Percentiles rank a stretch among this genome's conserved stretches.
These are phyloP conservation scores for Annulohypoxylon bovei DNA, from an alignment of 495 filamentous ascomycete species.

Conservation along the genomic window DNA sequence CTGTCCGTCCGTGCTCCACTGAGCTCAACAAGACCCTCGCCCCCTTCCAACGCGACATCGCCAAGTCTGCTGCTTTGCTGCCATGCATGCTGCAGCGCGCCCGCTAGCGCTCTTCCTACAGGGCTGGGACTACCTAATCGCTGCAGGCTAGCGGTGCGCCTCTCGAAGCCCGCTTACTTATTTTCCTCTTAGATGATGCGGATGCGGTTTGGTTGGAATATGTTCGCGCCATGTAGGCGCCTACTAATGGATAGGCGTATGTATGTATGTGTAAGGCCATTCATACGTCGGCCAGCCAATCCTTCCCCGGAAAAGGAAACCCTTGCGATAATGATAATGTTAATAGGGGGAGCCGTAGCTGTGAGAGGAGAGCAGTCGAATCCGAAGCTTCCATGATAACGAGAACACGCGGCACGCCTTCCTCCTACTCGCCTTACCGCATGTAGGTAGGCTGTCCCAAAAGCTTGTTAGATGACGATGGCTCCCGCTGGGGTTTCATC, in stretches of 20 bases:
- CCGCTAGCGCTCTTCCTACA: conserved; percentile 37
- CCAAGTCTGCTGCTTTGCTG: conserved; percentile 37
- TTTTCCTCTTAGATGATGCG: conserved; percentile 31
- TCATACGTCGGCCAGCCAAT: conserved; percentile 14
- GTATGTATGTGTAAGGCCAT: conserved; percentile 25
- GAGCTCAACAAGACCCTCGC: conserved; percentile 19
- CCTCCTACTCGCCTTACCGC: conserved; percentile 9
- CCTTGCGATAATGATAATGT: conserved; percentile 6
- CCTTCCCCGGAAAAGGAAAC: conserved; percentile 25
- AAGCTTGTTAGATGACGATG: conserved; percentile 10
- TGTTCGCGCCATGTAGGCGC: conserved; percentile 20
- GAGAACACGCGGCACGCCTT: conserved; percentile 8
- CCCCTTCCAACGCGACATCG: conserved; percentile 38
- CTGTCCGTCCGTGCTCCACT: conserved; percentile 30
- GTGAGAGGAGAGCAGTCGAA: conserved; percentile 10
- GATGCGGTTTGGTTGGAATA: conserved; percentile 34
- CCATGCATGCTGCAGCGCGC: conserved; percentile 39
- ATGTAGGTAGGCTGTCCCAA: conserved; percentile 13
- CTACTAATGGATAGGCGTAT: conserved; percentile 8
- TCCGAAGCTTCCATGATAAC: conserved; percentile 31
- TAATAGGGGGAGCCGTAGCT: conserved; percentile 12
- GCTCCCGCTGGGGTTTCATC: conserved; percentile 20
- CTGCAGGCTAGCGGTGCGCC: conserved; percentile 25
- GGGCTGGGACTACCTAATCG: conserved; percentile 39
- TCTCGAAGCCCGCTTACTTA: conserved; percentile 21